A percentile compares a stretch with the other conserved stretches of the same genome.
Conservation (phyloP, 2,329 filamentous ascomycete genomes). For the Xylaria sp. region DNA sequence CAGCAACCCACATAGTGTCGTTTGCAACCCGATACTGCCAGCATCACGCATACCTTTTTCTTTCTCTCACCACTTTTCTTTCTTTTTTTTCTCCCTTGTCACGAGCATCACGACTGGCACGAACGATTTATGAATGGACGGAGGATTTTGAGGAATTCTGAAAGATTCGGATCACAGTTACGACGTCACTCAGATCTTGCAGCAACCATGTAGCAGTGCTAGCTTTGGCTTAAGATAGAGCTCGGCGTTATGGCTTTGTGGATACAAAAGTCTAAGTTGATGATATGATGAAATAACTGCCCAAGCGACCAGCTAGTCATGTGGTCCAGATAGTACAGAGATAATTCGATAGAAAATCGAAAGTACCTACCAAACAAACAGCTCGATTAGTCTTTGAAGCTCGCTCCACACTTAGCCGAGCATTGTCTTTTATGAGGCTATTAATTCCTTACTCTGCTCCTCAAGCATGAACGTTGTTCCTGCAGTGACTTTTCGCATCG, state of each 20-base stretch:
- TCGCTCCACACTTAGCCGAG: not conserved
- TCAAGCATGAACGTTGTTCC: not conserved
- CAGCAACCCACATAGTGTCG: slow-evolving; percentile 17
- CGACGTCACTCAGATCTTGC: slow-evolving; percentile 44
- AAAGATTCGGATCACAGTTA: slow-evolving; percentile 47
- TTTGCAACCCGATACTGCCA: slow-evolving; percentile 15
- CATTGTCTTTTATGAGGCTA: not conserved
- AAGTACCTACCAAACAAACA: slow-evolving; percentile 17
- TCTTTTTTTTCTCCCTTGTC: slow-evolving; percentile 32
- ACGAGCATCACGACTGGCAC: slow-evolving; percentile 47
- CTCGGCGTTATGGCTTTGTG: slow-evolving; percentile 44
- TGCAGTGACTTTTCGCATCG: not conserved
- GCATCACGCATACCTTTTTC: slow-evolving; percentile 28
- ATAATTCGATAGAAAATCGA: slow-evolving; percentile 42
- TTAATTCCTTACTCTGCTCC: not conserved
- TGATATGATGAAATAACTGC: slow-evolving; percentile 39
- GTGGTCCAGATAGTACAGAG: slow-evolving; percentile 26
- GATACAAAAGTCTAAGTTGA: slow-evolving; percentile 43
- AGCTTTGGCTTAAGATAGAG: slow-evolving; percentile 45
- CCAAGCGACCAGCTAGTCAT: slow-evolving; percentile 27
- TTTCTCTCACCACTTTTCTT: slow-evolving; percentile 24
- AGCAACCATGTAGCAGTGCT: slow-evolving; percentile 41
- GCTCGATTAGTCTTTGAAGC: not conserved
- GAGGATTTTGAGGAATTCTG: slow-evolving; percentile 35
- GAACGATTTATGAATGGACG: slow-evolving; percentile 33